These are phyloP conservation scores for Neonectria punicea DNA, from an alignment of 2,329 filamentous ascomycete genomes.

Conservation along the genomic window DNA sequence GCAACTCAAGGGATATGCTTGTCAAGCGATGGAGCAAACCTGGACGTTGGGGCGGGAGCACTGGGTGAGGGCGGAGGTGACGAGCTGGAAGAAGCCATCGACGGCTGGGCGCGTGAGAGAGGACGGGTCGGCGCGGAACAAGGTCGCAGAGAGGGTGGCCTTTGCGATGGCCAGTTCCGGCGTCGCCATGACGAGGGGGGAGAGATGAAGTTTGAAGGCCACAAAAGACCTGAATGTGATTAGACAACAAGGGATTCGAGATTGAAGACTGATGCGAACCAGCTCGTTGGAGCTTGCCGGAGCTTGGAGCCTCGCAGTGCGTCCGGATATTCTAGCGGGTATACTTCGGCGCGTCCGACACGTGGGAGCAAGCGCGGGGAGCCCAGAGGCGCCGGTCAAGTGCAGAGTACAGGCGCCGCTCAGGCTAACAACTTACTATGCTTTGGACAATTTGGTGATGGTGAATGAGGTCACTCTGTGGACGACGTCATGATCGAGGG, in stretches of 20 bases:
- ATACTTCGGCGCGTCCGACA: conserved; percentile 15
- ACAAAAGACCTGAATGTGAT: background rate
- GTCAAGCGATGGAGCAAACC: conserved; percentile 71
- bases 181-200: conserved; percentile 63
- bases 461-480: background rate
- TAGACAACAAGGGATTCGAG: background rate
- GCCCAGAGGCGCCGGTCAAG: conserved; percentile 2
- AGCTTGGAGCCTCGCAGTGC: conserved; percentile 6
- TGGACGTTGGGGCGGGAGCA: conserved; percentile 87
- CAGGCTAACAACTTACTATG: background rate
- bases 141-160: conserved; percentile 78
- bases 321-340: conserved; percentile 12
- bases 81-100: conserved; percentile 72
- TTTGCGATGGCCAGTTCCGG: conserved; percentile 82
- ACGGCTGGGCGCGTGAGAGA: conserved; percentile 76
- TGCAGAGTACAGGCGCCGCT: conserved; percentile 6
- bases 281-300: conserved; percentile 10
- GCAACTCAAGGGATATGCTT: conserved; percentile 39
- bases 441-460: background rate
- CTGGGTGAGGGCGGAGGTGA: conserved; percentile 72
- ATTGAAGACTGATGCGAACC: conserved; percentile 9
- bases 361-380: conserved; percentile 8
- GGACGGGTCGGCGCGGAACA: conserved; percentile 79
- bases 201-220: background rate
- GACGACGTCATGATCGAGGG: conserved; percentile 1